phyloP scores from a whole-genome alignment of 1,139 yeast genomes.

The Wickerhamomyces sp. region DNA sequence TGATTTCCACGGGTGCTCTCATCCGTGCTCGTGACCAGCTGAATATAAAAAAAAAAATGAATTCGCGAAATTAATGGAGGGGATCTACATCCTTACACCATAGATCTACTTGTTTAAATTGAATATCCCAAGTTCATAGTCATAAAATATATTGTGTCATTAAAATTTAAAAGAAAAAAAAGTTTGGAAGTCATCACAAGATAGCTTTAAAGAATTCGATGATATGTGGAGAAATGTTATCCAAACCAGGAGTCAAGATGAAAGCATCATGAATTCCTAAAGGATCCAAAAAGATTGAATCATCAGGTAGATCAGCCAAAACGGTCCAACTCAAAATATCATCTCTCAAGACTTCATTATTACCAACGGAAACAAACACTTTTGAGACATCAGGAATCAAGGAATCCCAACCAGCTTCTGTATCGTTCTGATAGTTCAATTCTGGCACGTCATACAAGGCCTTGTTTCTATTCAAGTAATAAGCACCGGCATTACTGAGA shows the following conservation, averaged over 20 bases:
- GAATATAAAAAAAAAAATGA: no score
- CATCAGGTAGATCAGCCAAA: not conserved
- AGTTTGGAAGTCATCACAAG: no score
- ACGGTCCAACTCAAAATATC: not conserved
- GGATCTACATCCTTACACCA: no score
- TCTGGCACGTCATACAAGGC: not conserved
- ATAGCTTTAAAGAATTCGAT: no score
- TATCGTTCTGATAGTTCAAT: not conserved
- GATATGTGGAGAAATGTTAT: not conserved
- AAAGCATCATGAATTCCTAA: not conserved
- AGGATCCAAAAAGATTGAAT: not conserved
- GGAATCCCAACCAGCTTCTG: not conserved
- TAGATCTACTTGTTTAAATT: no score
- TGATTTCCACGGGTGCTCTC: no score
- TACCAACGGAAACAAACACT: not conserved
- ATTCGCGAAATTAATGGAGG: no score
- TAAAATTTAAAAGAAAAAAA: no score
- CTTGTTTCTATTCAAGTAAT: not conserved
- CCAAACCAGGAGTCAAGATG: constrained; percentile 20
- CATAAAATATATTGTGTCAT: no score
- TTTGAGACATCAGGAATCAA: not conserved
- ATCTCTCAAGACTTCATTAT: not conserved
- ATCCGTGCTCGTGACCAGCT: no score
- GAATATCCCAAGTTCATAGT: no score
- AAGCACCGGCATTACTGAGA: not conserved